Conservation (phyloP, 208 protist genomes). For the Trypanosoma lewisi region DNA sequence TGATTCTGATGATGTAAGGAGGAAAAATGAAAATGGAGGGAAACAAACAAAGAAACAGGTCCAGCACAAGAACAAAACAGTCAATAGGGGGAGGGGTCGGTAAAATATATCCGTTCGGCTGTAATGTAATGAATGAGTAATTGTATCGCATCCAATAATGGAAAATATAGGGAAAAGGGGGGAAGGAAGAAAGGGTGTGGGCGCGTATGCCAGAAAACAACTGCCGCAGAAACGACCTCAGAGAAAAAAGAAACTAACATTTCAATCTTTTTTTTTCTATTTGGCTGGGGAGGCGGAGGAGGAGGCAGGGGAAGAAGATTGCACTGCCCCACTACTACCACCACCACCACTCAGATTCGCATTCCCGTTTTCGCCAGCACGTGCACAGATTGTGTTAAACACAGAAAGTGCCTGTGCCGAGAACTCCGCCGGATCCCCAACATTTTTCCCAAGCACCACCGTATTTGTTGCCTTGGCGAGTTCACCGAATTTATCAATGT, state of each 20-base stretch:
- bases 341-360: neutral
- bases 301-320: neutral
- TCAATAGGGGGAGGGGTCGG: neutral
- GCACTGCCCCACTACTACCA: neutral
- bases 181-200: too few species aligned
- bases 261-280: too few species aligned
- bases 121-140: too few species aligned
- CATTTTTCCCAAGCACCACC: conserved; percentile 90
- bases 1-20: too few species aligned
- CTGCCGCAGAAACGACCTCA: too few species aligned
- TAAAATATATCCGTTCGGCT: too few species aligned
- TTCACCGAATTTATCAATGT: conserved; percentile 90
- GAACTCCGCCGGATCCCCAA: conserved; percentile 86
- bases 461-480: conserved; percentile 93
- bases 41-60: neutral
- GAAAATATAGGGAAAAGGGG: too few species aligned
- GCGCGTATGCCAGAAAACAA: too few species aligned
- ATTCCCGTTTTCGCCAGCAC: neutral
- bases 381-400: conserved; percentile 63
- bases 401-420: conserved; percentile 91
- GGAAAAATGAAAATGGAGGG: neutral
- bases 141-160: too few species aligned
- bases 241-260: too few species aligned
- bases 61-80: neutral
- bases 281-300: neutral